Base-by-base conservation (phyloP, 805 yeast genomes). In the Clavispora fructus region DNA sequence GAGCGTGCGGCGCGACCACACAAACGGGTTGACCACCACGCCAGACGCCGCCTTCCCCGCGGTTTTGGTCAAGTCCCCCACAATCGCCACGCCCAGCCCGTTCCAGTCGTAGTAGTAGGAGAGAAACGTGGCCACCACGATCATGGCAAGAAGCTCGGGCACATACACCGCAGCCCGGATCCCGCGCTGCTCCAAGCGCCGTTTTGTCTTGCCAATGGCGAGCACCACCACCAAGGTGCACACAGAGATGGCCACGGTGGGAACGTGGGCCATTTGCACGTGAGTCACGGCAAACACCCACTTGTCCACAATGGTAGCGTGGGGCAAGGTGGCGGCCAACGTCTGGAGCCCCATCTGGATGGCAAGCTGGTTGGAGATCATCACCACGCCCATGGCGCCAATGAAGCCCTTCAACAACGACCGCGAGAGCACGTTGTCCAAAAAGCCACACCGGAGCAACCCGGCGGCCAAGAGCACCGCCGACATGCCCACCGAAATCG, bases 381-480 rank as follows among this genome's bases (percentile, higher is more conserved):
- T 89, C 8, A 88, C 83, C 17, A 85, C 53, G 13, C 96, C 97
- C 48, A 90, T 88, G 4, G 94, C 94, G 11, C 89, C 82, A 35
- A 90, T 79, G 57, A 90, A 90, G 0, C 97, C 97, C 50, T 89
- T 75, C 11, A 90, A 65, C 29, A 90, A 67, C 0, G 95, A 82
- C 23, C 87, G 78, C 35, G 94, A 84, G 41, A 90, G 69, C 2
- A 90, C 85, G 49, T 83, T 85, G 56, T 88, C 96, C 40, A 90
- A 68, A 60, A 83, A 91, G 0, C 98, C 98, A 54, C 87, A 81
- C 33, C 97, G 73, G n/a, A 86, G 73, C 13, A 91, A 61, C 0
- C 62, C 62, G 9, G 56, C 45, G 7, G 55, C 59, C 35, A 58
- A 49, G 14, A 58, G 51, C 11, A 59, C 50, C 2, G 49, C 62